These are phyloP conservation scores for Dactylellina cionopaga DNA, from an alignment of 2,329 filamentous ascomycete species.

Conservation along the genomic window DNA sequence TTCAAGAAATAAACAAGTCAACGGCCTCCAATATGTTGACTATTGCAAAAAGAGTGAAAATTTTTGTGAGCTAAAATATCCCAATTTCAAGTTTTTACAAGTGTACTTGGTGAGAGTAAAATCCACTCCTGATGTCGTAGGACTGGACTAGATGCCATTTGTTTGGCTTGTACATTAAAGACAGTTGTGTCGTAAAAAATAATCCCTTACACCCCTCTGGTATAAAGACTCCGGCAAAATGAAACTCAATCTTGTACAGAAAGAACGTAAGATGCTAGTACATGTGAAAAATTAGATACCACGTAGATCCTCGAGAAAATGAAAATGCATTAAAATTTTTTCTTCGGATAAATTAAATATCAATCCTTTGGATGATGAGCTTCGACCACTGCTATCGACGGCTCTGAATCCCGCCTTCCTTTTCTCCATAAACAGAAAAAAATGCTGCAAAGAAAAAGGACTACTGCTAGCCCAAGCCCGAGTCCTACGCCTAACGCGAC, in stretches of 20 bases:
- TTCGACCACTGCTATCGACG: neutral
- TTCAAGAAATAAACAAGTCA: no score
- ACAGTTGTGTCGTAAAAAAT: conserved; percentile 8
- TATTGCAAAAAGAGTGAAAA: no score
- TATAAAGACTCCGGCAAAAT: conserved; percentile 40
- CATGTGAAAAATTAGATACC: conserved; percentile 45
- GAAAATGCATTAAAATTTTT: conserved; percentile 30
- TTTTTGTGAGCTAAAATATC: no score
- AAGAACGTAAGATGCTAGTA: conserved; percentile 32
- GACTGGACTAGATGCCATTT: conserved; percentile 3
- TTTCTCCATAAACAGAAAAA: conserved; percentile 38
- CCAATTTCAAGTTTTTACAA: no score
- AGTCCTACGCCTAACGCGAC: conserved; percentile 39
- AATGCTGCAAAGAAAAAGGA: conserved; percentile 36
- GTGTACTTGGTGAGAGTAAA: no score
- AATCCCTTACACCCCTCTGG: conserved; percentile 41
- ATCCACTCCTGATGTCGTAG: no score
- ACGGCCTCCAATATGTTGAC: no score
- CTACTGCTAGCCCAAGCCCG: conserved; percentile 32
- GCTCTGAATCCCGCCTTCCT: conserved; percentile 9
- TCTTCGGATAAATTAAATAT: conserved; percentile 1
- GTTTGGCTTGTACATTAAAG: conserved; percentile 27
- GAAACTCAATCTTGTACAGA: conserved; percentile 48
- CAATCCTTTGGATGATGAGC: conserved; percentile 9
- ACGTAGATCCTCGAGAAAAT: conserved; percentile 14